Conservation (phyloP, 2,329 filamentous ascomycete genomes). For the Aspergillus neoniger region DNA sequence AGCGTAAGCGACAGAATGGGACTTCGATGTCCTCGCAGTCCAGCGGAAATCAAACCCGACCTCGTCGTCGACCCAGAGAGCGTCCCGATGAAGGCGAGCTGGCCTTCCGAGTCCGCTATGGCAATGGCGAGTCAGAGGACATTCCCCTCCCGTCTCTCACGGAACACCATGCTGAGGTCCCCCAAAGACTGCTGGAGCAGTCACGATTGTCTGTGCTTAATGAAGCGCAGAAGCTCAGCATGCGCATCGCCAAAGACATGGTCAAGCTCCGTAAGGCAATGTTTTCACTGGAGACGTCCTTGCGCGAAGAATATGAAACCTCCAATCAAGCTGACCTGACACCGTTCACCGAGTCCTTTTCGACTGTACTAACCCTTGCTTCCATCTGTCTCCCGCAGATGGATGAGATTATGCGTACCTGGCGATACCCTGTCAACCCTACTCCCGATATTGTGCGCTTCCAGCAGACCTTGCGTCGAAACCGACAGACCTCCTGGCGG, state of each 20-base stretch:
- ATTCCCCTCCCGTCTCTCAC: conserved; percentile 50
- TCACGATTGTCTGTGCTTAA: conserved; percentile 51
- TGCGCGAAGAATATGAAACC: conserved; percentile 33
- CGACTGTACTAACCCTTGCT: conserved; percentile 46
- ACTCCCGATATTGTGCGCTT: conserved; percentile 53
- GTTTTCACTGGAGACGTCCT: conserved; percentile 52
- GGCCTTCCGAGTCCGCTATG: conserved; percentile 59
- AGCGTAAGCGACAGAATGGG: conserved; percentile 59
- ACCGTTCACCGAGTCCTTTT: conserved; percentile 43
- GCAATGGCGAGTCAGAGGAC: conserved; percentile 62
- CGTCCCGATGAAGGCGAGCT: conserved; percentile 45
- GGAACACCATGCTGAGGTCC: conserved; percentile 27
- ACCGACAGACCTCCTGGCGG: conserved; percentile 58
- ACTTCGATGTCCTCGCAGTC: conserved; percentile 46
- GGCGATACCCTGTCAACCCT: conserved; percentile 63
- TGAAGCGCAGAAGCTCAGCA: conserved; percentile 55
- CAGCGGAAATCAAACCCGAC: conserved; percentile 50
- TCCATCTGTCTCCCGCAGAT: conserved; percentile 56
- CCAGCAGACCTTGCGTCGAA: conserved; percentile 58
- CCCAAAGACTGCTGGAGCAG: conserved; percentile 40
- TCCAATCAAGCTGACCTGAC: conserved; percentile 30
- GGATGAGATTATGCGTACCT: conserved; percentile 56
- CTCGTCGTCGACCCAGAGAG: conserved; percentile 50
- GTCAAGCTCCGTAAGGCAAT: conserved; percentile 58
- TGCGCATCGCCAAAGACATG: conserved; percentile 57